Evolutionary conservation across 257 asterid species (phyloP).

Genomic region (Agastache rugosa): DNA sequence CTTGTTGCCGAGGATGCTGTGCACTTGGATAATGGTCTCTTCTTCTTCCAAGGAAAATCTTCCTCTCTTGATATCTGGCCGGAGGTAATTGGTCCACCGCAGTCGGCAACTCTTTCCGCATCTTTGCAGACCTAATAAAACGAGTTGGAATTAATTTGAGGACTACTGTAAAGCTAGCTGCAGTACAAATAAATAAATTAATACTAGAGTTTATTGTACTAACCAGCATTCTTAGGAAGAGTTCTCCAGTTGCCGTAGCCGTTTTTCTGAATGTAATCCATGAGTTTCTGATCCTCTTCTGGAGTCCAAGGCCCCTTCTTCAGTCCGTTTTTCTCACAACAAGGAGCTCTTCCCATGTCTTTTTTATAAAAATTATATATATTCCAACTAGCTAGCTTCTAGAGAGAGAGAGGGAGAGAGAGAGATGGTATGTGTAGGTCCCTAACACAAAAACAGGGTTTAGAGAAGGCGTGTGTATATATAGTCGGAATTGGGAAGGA

Average conservation of each 20-base stretch:
- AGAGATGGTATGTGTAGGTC: background rate
- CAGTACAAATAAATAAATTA: background rate
- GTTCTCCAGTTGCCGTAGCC: slow-evolving; percentile 90
- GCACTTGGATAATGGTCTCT: slow-evolving; percentile 79
- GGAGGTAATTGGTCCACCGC: slow-evolving; percentile 87
- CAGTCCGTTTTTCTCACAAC: slow-evolving; percentile 81
- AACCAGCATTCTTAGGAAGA: slow-evolving; percentile 84
- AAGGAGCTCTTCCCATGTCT: slow-evolving; percentile 77
- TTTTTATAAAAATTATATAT: background rate
- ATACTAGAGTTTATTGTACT: background rate
- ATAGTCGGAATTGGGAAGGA: slow-evolving; percentile 3
- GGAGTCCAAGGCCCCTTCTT: slow-evolving; percentile 95
- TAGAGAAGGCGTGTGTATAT: slow-evolving; percentile 8
- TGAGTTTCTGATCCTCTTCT: slow-evolving; percentile 79
- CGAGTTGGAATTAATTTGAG: background rate
- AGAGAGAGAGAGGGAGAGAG: background rate
- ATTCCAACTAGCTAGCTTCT: background rate
- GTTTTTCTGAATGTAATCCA: slow-evolving; percentile 62
- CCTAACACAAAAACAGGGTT: background rate
- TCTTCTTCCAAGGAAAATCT: slow-evolving; percentile 82
- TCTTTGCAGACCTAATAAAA: slow-evolving; percentile 66
- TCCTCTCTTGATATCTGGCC: slow-evolving; percentile 84
- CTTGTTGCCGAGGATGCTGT: slow-evolving; percentile 85
- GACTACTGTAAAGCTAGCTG: too few relatives aligned
- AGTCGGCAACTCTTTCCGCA: slow-evolving; percentile 91